These are phyloP conservation scores for Cytospora schulzeri DNA, from an alignment of 2,329 filamentous ascomycete species.

Conservation along the genomic window DNA sequence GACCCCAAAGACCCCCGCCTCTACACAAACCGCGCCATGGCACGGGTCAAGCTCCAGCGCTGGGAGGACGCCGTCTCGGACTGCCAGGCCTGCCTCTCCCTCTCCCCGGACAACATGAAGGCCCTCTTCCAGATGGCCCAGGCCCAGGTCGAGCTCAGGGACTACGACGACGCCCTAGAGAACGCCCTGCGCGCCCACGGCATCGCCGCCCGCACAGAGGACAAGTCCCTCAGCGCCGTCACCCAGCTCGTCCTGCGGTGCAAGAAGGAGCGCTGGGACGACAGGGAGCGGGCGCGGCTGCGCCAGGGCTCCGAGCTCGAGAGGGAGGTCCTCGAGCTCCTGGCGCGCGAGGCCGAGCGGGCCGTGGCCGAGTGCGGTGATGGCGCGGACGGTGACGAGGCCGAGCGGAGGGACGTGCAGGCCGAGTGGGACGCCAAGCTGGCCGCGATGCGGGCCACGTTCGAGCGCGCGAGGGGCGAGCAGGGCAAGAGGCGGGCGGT, in stretches of 20 bases:
- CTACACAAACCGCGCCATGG: conserved; percentile 89
- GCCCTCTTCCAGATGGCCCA: conserved; percentile 82
- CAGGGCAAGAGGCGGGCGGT: conserved; percentile 58
- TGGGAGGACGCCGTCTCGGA: conserved; percentile 79
- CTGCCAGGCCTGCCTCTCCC: conserved; percentile 72
- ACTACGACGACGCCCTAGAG: conserved; percentile 71
- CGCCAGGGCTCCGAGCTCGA: conserved; percentile 62
- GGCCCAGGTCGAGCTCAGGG: conserved; percentile 74
- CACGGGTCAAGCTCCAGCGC: conserved; percentile 71
- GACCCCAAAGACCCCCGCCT: conserved; percentile 77
- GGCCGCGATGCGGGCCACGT: conserved; percentile 47
- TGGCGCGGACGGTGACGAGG: no score
- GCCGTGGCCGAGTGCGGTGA: conserved; percentile 42
- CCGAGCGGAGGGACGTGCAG: conserved; percentile 50
- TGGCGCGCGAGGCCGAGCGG: conserved; percentile 51
- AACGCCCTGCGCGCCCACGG: conserved; percentile 74
- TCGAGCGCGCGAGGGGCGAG: conserved; percentile 52
- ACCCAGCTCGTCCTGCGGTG: conserved; percentile 74
- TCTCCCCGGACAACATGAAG: conserved; percentile 72
- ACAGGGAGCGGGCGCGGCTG: conserved; percentile 63
- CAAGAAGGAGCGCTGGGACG: conserved; percentile 86
- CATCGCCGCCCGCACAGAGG: conserved; percentile 63
- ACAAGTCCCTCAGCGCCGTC: conserved; percentile 69
- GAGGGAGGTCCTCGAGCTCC: conserved; percentile 55
- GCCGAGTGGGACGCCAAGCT: conserved; percentile 53